A percentile compares a stretch with the other conserved stretches of the same genome.
Evolutionary conservation across 352 stramenopile species (phyloP).

Genomic region (Pythium grandisporangium): DNA sequence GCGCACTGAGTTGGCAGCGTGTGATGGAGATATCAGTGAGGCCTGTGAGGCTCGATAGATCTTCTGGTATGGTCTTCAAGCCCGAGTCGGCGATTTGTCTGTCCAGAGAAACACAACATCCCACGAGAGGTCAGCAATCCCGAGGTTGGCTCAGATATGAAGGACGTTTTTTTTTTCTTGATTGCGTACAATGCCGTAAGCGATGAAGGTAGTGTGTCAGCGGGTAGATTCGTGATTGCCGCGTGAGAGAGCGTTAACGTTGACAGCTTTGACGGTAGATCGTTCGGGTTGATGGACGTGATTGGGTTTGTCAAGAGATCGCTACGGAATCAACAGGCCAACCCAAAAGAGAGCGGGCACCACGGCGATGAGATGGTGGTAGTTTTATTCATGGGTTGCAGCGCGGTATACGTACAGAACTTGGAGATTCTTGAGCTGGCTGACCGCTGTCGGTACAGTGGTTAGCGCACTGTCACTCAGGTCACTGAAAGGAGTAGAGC

Average conservation of each 20-base stretch:
- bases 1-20: background rate
- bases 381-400: too few relatives aligned
- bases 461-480: too few relatives aligned
- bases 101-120: background rate
- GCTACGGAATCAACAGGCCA: background rate
- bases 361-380: too few relatives aligned
- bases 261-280: background rate
- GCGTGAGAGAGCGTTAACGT: background rate
- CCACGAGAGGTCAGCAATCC: background rate
- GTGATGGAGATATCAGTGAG: background rate
- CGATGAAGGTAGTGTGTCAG: background rate
- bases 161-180: too few relatives aligned
- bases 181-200: background rate
- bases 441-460: too few relatives aligned
- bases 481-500: background rate
- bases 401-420: too few relatives aligned
- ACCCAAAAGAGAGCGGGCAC: too few relatives aligned
- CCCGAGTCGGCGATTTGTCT: background rate
- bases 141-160: background rate
- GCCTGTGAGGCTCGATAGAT: background rate
- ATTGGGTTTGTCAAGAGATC: constrained; percentile 1
- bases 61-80: background rate
- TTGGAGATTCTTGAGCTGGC: too few relatives aligned
- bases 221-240: background rate
- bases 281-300: background rate